Evolutionary conservation across 2,329 filamentous ascomycete species (phyloP), one percentile per base, ranked within the genome.

Genomic region (Capronia americana): DNA sequence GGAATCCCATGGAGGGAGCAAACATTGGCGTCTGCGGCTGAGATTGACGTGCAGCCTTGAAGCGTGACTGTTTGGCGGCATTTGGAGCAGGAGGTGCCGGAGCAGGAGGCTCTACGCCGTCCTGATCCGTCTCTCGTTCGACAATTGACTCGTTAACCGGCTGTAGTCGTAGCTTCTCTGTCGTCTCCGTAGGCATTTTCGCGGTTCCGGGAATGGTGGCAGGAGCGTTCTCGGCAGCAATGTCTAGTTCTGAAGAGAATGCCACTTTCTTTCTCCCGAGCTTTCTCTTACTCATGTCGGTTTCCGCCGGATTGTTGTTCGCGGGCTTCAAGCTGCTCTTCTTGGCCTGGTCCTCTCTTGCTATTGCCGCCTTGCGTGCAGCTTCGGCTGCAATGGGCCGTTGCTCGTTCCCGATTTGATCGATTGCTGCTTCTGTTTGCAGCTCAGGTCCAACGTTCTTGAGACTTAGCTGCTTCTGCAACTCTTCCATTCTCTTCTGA

Each of bases 401-500:
- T 59, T 44, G 38, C 17, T 14, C 41, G 30, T 44, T 58, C 34
- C 48, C 46, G 34, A 46, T 3, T 17, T 58, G 58, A n/a, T 66
- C 54, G 6, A 60, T 48, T 23, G 57, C 50, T 7, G 44, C 28
- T 24, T 65, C 53, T n/a, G 64, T 23, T 26, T 64, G 58, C 17
- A 53, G 69, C 55, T 81, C 77, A 67, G 85, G 87, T 61, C 84
- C 87, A 55, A 89, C 74, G 74, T 86, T 89, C 74, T 83, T 83
- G 72, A 88, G 78, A n/a, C 83, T 85, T 0, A 97, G 84, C 69
- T 88, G 90, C 75, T 89, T 84, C 77, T 97, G 91, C 4, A 99
- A 82, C 71, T 93, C 91, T 53, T 90, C 85, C 95, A 99, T 98
- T 71, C 92, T 86, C 89, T 51, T 92, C 88, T 17, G 87, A 87